These are phyloP conservation scores for Tolypocladium ovalisporum DNA, from an alignment of 2,329 filamentous ascomycete species.

Conservation along the genomic window DNA sequence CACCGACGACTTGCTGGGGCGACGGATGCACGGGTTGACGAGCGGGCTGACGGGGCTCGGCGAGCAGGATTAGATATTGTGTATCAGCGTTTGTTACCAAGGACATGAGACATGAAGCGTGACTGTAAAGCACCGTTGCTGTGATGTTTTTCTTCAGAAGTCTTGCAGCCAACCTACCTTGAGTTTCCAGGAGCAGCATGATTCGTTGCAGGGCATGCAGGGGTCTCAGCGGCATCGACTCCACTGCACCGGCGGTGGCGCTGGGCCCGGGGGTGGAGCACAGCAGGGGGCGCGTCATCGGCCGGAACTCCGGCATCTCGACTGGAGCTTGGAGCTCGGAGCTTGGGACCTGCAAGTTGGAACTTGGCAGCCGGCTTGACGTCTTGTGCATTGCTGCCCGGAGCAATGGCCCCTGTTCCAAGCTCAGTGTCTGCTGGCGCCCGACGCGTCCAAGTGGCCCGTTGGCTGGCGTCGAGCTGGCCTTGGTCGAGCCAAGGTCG, in stretches of 20 bases:
- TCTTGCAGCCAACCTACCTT: too few species aligned
- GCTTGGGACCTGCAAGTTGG: too few species aligned
- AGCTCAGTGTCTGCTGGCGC: too few species aligned
- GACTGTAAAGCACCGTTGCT: too few species aligned
- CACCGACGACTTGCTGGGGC: constrained; percentile 44
- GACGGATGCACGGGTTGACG: constrained; percentile 48
- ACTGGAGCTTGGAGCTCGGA: neutral
- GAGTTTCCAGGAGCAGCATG: too few species aligned
- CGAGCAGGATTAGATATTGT: constrained; percentile 25
- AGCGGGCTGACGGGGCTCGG: constrained; percentile 39
- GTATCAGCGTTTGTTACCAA: neutral
- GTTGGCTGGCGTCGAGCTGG: neutral
- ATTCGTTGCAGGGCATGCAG: too few species aligned
- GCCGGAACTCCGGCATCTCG: neutral
- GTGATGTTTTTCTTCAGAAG: too few species aligned
- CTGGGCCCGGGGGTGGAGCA: neutral
- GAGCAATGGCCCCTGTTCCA: neutral
- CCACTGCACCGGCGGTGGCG: neutral
- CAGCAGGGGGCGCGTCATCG: neutral
- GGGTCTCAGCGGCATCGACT: neutral
- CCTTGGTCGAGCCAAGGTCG: neutral
- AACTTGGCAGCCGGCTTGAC: neutral
- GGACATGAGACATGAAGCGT: neutral
- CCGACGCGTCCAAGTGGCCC: neutral
- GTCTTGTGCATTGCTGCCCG: too few species aligned